These are phyloP conservation scores for Neotropicomus parvogracilis DNA, from an alignment of 1,284 basidiomycete species.

Conservation along the genomic window DNA sequence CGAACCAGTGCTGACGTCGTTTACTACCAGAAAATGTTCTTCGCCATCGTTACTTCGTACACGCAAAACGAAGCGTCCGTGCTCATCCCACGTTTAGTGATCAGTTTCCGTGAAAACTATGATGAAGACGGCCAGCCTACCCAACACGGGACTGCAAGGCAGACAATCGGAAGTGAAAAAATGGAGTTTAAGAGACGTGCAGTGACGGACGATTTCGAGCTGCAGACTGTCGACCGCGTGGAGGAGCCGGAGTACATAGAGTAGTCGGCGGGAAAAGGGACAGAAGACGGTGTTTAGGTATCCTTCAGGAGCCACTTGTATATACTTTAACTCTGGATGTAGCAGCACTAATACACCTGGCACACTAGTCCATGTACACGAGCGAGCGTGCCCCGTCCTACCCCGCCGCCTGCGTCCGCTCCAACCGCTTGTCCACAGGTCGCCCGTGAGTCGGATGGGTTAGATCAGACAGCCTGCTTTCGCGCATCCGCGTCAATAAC, in stretches of 20 bases:
- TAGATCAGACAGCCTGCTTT: conserved; percentile 58
- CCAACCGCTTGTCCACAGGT: conserved; percentile 63
- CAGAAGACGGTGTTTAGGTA: no score
- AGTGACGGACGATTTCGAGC: conserved; percentile 10
- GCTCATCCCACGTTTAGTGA: conserved; percentile 18
- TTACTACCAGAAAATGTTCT: conserved; percentile 1
- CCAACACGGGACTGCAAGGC: neutral
- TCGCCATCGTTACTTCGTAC: conserved; percentile 17
- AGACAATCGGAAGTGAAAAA: conserved; percentile 1
- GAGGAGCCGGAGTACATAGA: neutral
- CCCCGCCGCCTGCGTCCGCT: conserved; percentile 62
- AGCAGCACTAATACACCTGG: no score
- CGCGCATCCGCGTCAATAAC: conserved; percentile 66
- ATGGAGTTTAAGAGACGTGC: conserved; percentile 9
- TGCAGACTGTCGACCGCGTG: neutral
- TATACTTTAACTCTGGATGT: no score
- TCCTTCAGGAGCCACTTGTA: no score
- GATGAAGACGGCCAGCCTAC: conserved; percentile 3
- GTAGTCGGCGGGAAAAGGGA: neutral
- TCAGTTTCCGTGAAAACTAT: conserved; percentile 20
- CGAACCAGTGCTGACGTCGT: neutral
- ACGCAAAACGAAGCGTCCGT: conserved; percentile 16
- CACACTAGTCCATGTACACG: no score
- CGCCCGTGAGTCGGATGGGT: conserved; percentile 49
- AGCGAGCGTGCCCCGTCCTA: conserved; percentile 13